phyloP scores from a whole-genome alignment of 129 eudicot species.

The Rutidosis leptorrhynchoides region DNA sequence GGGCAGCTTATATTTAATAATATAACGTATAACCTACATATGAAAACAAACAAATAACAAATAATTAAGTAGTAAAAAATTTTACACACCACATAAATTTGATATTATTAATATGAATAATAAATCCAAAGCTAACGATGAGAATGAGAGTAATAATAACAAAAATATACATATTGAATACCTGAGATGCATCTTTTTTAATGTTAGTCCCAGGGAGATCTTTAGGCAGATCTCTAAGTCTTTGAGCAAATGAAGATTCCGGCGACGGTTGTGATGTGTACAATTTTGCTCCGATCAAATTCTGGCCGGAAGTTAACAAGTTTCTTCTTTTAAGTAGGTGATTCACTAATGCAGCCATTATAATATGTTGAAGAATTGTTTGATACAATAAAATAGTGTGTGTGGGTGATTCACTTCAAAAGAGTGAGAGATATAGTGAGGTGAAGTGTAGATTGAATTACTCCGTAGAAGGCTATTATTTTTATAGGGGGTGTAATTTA shows the following conservation, averaged over 20 bases:
- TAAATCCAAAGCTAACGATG: not conserved
- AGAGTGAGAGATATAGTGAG: not conserved
- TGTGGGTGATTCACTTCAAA: not conserved
- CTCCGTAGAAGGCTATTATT: not conserved
- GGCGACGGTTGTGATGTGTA: conserved; percentile 49
- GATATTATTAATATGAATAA: not conserved
- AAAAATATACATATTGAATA: conserved; percentile 6
- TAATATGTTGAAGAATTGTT: conserved; percentile 10
- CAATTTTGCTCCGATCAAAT: conserved; percentile 34
- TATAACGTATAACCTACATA: too few species aligned
- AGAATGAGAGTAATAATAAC: too few species aligned
- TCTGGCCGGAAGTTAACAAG: conserved; percentile 6
- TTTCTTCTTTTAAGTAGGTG: conserved; percentile 41
- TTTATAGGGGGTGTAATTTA: conserved; percentile 13
- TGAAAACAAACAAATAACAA: not conserved
- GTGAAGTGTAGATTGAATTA: conserved; percentile 17
- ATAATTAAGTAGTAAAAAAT: not conserved
- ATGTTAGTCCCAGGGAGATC: conserved; percentile 73
- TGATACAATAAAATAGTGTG: conserved; percentile 6
- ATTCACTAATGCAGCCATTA: conserved; percentile 58
- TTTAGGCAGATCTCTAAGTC: conserved; percentile 76
- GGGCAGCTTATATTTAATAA: too few species aligned
- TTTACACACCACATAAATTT: not conserved
- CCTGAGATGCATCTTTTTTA: conserved; percentile 76
- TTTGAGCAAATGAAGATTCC: conserved; percentile 59